Conservation (phyloP, 257 asterid species). For the Henckelia pumila region DNA sequence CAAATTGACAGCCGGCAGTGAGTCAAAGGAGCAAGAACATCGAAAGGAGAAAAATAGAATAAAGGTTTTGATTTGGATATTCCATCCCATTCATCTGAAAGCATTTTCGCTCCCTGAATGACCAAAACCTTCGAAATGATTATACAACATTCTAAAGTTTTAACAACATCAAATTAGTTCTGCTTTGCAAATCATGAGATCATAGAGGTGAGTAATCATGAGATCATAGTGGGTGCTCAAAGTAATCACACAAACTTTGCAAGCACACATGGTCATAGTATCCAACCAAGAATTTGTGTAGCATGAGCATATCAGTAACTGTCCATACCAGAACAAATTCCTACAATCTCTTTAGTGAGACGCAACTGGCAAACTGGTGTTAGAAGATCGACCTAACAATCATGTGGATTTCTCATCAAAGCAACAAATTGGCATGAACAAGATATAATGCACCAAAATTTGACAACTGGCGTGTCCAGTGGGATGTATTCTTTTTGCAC, state of each 20-base stretch:
- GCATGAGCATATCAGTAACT: not conserved
- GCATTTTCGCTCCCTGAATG: constrained; percentile 4
- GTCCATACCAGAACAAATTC: not conserved
- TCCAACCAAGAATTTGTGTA: not conserved
- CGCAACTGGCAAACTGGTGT: not conserved
- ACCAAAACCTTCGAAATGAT: constrained; percentile 8
- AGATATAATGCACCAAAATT: not conserved
- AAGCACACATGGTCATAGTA: not conserved
- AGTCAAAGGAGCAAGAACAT: not conserved
- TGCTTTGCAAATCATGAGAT: constrained; percentile 8
- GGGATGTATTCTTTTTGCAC: not conserved
- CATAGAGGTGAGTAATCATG: no score
- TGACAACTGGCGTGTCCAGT: not conserved
- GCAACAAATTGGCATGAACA: not conserved
- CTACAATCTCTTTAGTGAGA: not conserved
- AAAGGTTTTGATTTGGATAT: not conserved
- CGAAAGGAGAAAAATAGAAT: not conserved
- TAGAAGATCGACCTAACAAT: not conserved
- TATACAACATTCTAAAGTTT: not conserved
- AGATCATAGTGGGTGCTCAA: constrained; percentile 3
- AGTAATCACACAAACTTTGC: constrained; percentile 3
- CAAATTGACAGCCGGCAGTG: not conserved
- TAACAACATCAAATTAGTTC: not conserved
- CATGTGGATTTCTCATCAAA: not conserved
- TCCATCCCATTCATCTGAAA: not conserved